Percentiles rank a stretch among this genome's conserved stretches.
Evolutionary conservation across 345 rosid genomes (phyloP).

Genomic region (Cardamine occulta): DNA sequence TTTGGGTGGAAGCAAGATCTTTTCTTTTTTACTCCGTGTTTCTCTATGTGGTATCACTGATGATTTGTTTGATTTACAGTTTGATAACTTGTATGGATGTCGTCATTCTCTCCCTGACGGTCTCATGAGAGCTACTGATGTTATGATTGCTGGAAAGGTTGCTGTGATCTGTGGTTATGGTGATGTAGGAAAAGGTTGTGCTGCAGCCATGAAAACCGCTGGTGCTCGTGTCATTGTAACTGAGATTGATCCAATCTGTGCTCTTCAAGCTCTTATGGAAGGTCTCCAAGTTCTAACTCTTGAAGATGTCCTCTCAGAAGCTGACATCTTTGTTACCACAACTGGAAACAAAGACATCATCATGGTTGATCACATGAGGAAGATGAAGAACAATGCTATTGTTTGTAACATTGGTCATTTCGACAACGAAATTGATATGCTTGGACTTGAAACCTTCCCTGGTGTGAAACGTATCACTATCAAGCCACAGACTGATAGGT

Average conservation of each 20-base stretch:
- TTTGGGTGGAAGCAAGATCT: slow-evolving; percentile 1
- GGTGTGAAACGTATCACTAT: slow-evolving; percentile 71
- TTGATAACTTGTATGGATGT: slow-evolving; percentile 75
- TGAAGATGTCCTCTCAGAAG: slow-evolving; percentile 61
- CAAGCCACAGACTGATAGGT: slow-evolving; percentile 71
- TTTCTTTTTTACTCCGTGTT: not conserved
- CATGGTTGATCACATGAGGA: slow-evolving; percentile 68
- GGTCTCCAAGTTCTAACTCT: slow-evolving; percentile 64
- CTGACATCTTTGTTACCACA: slow-evolving; percentile 71
- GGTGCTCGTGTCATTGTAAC: slow-evolving; percentile 78
- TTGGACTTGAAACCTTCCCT: slow-evolving; percentile 62
- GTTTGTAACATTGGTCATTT: slow-evolving; percentile 81
- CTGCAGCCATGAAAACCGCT: slow-evolving; percentile 65
- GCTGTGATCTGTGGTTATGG: slow-evolving; percentile 75
- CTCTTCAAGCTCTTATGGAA: slow-evolving; percentile 79
- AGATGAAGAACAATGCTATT: slow-evolving; percentile 76
- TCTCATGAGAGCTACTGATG: slow-evolving; percentile 69
- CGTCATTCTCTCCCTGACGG: slow-evolving; percentile 73
- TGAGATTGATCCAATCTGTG: slow-evolving; percentile 77
- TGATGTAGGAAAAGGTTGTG: slow-evolving; percentile 81
- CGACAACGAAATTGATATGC: slow-evolving; percentile 73
- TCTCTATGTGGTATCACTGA: not conserved
- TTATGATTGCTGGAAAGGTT: slow-evolving; percentile 70
- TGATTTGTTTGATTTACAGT: slow-evolving; percentile 43
- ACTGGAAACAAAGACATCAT: slow-evolving; percentile 78